phyloP scores from a whole-genome alignment of 441 rosid species.

The Kokia cookei region DNA sequence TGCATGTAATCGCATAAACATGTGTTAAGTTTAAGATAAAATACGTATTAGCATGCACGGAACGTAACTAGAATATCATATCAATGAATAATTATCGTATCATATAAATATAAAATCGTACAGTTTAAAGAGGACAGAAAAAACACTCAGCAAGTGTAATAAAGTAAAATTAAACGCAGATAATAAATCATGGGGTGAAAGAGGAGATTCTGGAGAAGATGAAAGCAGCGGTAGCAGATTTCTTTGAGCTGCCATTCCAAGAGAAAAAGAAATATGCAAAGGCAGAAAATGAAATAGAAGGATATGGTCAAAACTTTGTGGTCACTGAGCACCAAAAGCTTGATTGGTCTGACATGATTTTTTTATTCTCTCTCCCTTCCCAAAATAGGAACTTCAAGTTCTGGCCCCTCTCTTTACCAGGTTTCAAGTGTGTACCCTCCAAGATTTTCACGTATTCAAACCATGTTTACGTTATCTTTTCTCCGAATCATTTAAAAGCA shows the following conservation, averaged over 20 bases:
- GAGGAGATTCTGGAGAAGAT: background rate
- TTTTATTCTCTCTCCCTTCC: background rate
- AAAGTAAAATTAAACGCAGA: background rate
- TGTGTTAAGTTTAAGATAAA: no score
- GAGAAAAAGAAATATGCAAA: background rate
- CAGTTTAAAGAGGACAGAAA: no score
- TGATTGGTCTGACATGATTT: constrained; percentile 4
- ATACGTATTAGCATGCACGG: no score
- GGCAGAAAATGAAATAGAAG: background rate
- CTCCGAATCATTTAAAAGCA: no score
- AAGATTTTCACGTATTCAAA: no score
- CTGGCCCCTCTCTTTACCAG: background rate
- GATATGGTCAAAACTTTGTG: background rate
- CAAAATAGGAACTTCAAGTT: background rate
- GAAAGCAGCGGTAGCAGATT: background rate
- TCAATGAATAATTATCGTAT: no score
- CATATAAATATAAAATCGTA: no score
- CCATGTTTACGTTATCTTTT: background rate
- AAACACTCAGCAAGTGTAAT: no score
- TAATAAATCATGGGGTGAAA: background rate
- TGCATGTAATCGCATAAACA: no score
- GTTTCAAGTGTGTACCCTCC: background rate
- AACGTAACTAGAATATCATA: no score
- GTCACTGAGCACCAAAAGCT: background rate
- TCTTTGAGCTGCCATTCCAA: background rate